These are phyloP conservation scores for Aspergillus latus DNA, from an alignment of 2,329 filamentous ascomycete species.

Conservation along the genomic window DNA sequence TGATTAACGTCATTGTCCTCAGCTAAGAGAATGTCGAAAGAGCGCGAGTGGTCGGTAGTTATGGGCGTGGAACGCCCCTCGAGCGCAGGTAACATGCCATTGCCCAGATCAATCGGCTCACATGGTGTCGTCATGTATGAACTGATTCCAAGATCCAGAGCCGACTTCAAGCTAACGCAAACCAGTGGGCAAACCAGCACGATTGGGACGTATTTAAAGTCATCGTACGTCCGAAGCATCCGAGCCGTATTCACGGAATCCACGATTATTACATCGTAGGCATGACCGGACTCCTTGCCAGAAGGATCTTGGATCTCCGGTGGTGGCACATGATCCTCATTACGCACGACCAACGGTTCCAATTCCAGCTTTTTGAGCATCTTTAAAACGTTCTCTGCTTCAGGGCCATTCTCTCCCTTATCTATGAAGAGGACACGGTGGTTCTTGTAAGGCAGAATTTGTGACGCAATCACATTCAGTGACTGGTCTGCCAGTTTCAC, in stretches of 20 bases:
- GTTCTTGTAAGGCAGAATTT: constrained; percentile 84
- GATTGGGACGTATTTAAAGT: constrained; percentile 97
- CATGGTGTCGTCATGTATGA: constrained; percentile 99
- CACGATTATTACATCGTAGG: constrained; percentile 93
- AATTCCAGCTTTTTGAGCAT: constrained; percentile 80
- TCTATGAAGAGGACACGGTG: constrained; percentile 95
- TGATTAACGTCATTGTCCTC: constrained; percentile 99
- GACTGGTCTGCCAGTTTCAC: constrained; percentile 82
- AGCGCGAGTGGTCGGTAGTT: constrained; percentile 89
- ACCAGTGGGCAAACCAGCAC: constrained; percentile 87
- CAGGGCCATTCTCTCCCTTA: constrained; percentile 70
- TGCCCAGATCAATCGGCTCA: constrained; percentile 87
- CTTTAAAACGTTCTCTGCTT: constrained; percentile 68
- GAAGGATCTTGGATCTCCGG: constrained; percentile 53
- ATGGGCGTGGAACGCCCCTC: constrained; percentile 91
- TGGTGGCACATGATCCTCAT: constrained; percentile 65
- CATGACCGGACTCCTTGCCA: constrained; percentile 52
- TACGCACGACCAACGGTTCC: constrained; percentile 78
- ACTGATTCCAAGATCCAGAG: constrained; percentile 92
- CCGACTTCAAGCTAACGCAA: constrained; percentile 88
- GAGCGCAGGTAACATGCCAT: constrained; percentile 91
- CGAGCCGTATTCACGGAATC: constrained; percentile 92
- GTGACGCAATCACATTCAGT: constrained; percentile 68
- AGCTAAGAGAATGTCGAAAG: constrained; percentile 90
- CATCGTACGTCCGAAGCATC: constrained; percentile 78